Evolutionary conservation across 208 protist genomes (phyloP).

Genomic region (Crithidia expoeki): DNA sequence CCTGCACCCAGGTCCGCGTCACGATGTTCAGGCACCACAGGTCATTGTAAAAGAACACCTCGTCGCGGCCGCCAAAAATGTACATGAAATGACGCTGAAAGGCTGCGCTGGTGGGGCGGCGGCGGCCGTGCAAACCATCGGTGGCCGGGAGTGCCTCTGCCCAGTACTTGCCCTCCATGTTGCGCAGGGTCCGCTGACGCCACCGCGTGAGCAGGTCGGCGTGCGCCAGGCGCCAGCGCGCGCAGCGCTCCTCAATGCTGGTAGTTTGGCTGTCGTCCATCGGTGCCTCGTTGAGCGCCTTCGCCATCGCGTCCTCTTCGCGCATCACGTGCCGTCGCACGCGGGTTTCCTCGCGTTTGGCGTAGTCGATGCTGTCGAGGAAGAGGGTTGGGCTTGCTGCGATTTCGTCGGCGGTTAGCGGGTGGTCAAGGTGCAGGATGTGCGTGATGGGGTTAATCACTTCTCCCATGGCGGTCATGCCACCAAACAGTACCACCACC

Average conservation of each 20-base stretch:
- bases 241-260: slow-evolving; percentile 16
- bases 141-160: slow-evolving; percentile 27
- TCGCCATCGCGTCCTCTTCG: background rate
- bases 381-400: slow-evolving; percentile 14
- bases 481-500: slow-evolving; percentile 76
- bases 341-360: slow-evolving; percentile 1
- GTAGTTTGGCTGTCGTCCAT: background rate
- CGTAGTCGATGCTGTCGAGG: slow-evolving; percentile 35
- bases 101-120: slow-evolving; percentile 50
- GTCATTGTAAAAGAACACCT: slow-evolving; percentile 68
- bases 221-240: slow-evolving; percentile 19
- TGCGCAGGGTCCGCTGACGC: slow-evolving; percentile 13
- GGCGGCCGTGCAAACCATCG: slow-evolving; percentile 42
- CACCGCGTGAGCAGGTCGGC: slow-evolving; percentile 17
- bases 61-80: slow-evolving; percentile 73
- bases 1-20: slow-evolving; percentile 62
- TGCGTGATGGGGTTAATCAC: slow-evolving; percentile 41
- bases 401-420: slow-evolving; percentile 34
- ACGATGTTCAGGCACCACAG: slow-evolving; percentile 67
- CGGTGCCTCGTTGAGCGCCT: background rate
- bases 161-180: slow-evolving; percentile 41
- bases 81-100: slow-evolving; percentile 60
- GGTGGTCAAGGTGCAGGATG: slow-evolving; percentile 46
- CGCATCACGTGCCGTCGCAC: slow-evolving; percentile 9
- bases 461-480: slow-evolving; percentile 40